Percentiles rank a stretch among this genome's conserved stretches.
These are phyloP conservation scores for Nemania abortiva DNA, from an alignment of 2,329 filamentous ascomycete genomes.

Conservation along the genomic window DNA sequence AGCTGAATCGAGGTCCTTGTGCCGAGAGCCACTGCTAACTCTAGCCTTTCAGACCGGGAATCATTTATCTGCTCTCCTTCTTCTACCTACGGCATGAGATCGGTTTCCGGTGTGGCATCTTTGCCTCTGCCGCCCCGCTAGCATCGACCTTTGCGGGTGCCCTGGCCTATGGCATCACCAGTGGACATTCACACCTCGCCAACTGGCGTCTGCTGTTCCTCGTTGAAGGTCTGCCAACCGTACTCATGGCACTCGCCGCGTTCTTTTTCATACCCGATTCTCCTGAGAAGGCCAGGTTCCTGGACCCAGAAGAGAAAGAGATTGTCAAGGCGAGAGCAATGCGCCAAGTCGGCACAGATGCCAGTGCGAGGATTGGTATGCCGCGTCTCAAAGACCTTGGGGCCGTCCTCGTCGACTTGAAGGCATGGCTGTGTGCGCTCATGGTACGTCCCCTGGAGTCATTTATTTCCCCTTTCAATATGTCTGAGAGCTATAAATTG, in stretches of 20 bases:
- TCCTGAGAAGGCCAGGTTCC: constrained; percentile 72
- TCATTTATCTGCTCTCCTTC: constrained; percentile 39
- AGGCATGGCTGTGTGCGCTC: constrained; percentile 78
- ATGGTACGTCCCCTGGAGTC: too few relatives aligned
- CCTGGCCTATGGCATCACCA: constrained; percentile 82
- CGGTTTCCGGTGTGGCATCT: constrained; percentile 45
- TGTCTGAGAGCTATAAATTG: too few relatives aligned
- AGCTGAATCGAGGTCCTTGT: background rate
- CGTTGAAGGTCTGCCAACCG: constrained; percentile 84
- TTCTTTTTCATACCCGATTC: constrained; percentile 83
- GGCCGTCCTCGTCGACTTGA: constrained; percentile 71
- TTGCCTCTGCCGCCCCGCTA: constrained; percentile 78
- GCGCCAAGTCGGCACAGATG: constrained; percentile 59
- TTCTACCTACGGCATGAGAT: constrained; percentile 47
- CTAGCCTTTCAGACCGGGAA: constrained; percentile 33
- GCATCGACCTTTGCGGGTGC: constrained; percentile 85
- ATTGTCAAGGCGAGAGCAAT: constrained; percentile 77
- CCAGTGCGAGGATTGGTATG: constrained; percentile 52
- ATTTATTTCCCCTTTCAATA: too few relatives aligned
- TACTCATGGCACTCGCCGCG: constrained; percentile 77
- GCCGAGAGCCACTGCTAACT: background rate
- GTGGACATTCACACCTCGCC: constrained; percentile 76
- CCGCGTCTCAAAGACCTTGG: constrained; percentile 69
- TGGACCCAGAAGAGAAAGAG: constrained; percentile 72
- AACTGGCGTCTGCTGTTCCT: constrained; percentile 88